Percentiles rank a stretch among this genome's conserved stretches.
phyloP scores from a whole-genome alignment of 306 rosid genomes.

The Vigna reflexopilosa region DNA sequence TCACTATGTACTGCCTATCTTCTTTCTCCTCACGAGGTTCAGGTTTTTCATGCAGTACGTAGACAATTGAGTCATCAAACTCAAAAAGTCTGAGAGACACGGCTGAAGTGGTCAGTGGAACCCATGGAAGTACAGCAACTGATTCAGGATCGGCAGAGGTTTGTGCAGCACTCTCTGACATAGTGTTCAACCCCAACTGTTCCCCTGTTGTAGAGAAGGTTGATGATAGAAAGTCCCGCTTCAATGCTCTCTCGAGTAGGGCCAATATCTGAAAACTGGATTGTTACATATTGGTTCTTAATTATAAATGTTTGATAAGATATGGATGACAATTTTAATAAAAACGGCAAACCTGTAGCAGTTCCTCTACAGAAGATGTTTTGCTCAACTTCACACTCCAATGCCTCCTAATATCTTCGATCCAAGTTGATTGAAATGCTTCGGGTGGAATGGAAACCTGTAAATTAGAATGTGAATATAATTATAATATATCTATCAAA shows the following conservation, averaged over 20 bases:
- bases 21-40: slow-evolving; percentile 60
- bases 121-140: slow-evolving; percentile 82
- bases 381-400: slow-evolving; percentile 81
- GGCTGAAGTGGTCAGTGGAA: slow-evolving; percentile 87
- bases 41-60: slow-evolving; percentile 58
- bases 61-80: slow-evolving; percentile 71
- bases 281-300: slow-evolving; percentile 22
- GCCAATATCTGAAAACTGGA: slow-evolving; percentile 70
- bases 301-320: slow-evolving; percentile 15
- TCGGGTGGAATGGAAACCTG: slow-evolving; percentile 81
- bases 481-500: slow-evolving; percentile 6
- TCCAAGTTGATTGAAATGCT: slow-evolving; percentile 82
- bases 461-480: slow-evolving; percentile 38
- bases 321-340: slow-evolving; percentile 10
- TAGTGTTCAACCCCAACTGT: slow-evolving; percentile 61
- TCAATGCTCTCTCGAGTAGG: slow-evolving; percentile 70
- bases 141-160: slow-evolving; percentile 55
- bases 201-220: slow-evolving; percentile 72
- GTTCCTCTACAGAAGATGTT: slow-evolving; percentile 72
- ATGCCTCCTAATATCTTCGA: slow-evolving; percentile 60
- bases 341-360: slow-evolving; percentile 67
- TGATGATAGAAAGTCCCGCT: slow-evolving; percentile 71
- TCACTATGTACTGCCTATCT: slow-evolving; percentile 54
- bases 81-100: slow-evolving; percentile 80
- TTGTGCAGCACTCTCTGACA: slow-evolving; percentile 47